phyloP scores from a whole-genome alignment of 1,284 basidiomycete species.

The Phellinidium pouzarii region DNA sequence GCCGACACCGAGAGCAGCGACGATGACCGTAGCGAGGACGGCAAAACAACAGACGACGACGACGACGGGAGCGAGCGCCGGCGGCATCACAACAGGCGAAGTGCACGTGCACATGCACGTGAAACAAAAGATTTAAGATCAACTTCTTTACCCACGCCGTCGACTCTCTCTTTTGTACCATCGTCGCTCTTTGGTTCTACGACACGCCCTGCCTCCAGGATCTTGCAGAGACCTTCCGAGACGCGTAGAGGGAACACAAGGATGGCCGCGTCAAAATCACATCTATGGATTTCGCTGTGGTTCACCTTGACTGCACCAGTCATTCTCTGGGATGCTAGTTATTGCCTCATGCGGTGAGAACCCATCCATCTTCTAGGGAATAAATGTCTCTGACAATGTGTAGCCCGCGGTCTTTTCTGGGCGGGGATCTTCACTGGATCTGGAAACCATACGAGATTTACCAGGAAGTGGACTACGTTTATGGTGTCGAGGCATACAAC shows the following conservation, averaged over 20 bases:
- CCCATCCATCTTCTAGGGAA: background rate
- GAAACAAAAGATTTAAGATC: too few species aligned
- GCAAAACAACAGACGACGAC: background rate
- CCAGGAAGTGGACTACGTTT: conserved; percentile 69
- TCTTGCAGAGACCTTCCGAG: background rate
- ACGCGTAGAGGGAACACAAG: background rate
- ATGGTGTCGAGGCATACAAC: conserved; percentile 61
- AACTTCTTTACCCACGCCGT: conserved; percentile 10
- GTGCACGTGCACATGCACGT: too few species aligned
- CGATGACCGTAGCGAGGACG: conserved; percentile 1
- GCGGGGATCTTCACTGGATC: conserved; percentile 83
- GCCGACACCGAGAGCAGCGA: background rate
- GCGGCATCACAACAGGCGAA: too few species aligned
- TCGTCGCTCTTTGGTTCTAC: conserved; percentile 9
- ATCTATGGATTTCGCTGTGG: conserved; percentile 64
- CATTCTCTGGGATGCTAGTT: conserved; percentile 63
- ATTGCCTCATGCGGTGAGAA: conserved; percentile 61
- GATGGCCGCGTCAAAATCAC: conserved; percentile 43
- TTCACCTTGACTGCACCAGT: conserved; percentile 56
- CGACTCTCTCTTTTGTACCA: background rate
- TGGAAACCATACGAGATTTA: conserved; percentile 81
- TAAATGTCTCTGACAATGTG: conserved; percentile 1
- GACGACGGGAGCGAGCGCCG: background rate
- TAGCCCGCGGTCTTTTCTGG: conserved; percentile 59
- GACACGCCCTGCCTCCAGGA: conserved; percentile 10